phyloP scores from a whole-genome alignment of 345 rosid genomes.

The Cardamine resedifolia region DNA sequence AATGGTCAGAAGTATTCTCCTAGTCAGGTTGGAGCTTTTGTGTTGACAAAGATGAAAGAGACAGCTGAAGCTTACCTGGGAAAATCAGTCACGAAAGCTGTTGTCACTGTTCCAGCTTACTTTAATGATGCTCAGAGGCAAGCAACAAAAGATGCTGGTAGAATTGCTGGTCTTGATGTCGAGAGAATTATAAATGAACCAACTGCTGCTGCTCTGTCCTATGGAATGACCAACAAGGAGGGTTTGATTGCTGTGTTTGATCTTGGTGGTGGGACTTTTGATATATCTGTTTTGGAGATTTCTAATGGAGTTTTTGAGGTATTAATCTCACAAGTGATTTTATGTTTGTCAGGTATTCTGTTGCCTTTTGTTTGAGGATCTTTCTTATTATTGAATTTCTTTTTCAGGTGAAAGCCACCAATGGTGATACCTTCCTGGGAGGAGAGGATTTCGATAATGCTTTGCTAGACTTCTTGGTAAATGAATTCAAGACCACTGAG shows the following conservation, averaged over 20 bases:
- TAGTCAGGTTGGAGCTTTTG: constrained; percentile 81
- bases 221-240: constrained; percentile 91
- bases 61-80: constrained; percentile 87
- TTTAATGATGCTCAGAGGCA: constrained; percentile 97
- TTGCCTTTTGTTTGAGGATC: background rate
- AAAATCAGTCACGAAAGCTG: constrained; percentile 68
- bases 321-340: background rate
- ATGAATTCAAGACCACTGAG: constrained; percentile 73
- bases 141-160: constrained; percentile 96
- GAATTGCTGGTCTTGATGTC: constrained; percentile 86
- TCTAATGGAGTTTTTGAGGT: constrained; percentile 96
- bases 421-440: constrained; percentile 95
- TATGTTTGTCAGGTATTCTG: background rate
- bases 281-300: constrained; percentile 83
- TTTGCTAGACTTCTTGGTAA: constrained; percentile 69
- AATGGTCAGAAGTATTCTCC: constrained; percentile 87
- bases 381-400: background rate
- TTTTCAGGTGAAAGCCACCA: constrained; percentile 87
- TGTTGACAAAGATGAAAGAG: constrained; percentile 88
- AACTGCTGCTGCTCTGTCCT: constrained; percentile 92
- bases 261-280: constrained; percentile 94
- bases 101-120: constrained; percentile 88
- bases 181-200: constrained; percentile 92
- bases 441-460: constrained; percentile 94
- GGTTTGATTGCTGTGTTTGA: constrained; percentile 92